Base-by-base conservation (phyloP, 1,284 basidiomycete genomes). In the Ustanciosporium gigantosporum region DNA sequence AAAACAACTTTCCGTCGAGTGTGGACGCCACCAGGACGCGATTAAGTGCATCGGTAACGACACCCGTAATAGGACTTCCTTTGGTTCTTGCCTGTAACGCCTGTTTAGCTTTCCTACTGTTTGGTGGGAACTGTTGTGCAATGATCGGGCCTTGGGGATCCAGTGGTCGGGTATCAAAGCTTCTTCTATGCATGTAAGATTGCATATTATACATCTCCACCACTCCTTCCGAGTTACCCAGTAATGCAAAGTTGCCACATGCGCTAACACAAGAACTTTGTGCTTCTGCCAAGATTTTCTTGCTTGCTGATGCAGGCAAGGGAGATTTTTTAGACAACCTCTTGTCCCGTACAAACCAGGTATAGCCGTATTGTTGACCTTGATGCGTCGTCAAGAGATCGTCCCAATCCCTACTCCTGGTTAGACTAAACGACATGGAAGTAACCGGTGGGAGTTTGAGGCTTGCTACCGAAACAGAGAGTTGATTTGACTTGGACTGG, bases 181-280 rank as follows among this genome's bases (percentile, higher is more conserved):
- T 69, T 31, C 89, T 89, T 34, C 95, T 83, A 69, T 86, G 85
- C 55, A 92, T 85, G 1, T 94, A 95, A 13, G 89, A 92, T 79
- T 99, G 94, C 67, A 77, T 74, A 49, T 77, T 76, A 64, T 68
- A 75, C 48, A 67, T 55, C 38, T 74, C 66, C 13, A 77, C 73
- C 14, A 55, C 42, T 9, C 75, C 75, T 20, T 69, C 47, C 20
- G 56, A 62, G 31, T 66, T 71, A 25, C 75, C 75, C 1, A 87
- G 88, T 5, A 98, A 80, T 31, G 89, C 91, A 78, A 96, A 99
- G 76, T 98, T 98, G 14, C 95, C 95, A 76, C 95, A 99, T 0
- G 90, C 88, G 13, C 91, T 89, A 14, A 97, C 88, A 66, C 88
- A 65, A 17, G 44, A 48, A 1, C 71, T 57, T 14, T 71, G 46